phyloP scores from a whole-genome alignment of 2,329 filamentous ascomycete species.

The Scleromitrula shiraiana region DNA sequence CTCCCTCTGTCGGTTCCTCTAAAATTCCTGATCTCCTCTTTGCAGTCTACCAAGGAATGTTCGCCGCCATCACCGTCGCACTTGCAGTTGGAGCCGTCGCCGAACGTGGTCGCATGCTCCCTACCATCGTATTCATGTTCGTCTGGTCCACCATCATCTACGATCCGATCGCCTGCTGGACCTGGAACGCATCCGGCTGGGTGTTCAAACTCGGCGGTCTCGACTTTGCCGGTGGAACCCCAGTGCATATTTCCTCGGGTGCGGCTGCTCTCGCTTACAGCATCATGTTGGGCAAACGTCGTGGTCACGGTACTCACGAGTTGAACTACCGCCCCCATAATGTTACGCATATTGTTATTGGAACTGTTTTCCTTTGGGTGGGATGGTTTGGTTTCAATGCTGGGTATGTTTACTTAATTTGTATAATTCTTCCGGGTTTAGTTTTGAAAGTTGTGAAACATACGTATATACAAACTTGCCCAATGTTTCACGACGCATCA shows the following conservation, averaged over 20 bases:
- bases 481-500: constrained; percentile 2
- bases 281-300: constrained; percentile 69
- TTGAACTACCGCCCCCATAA: constrained; percentile 91
- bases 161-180: constrained; percentile 91
- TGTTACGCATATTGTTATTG: constrained; percentile 84
- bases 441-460: background rate
- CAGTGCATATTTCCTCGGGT: constrained; percentile 81
- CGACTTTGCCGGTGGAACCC: constrained; percentile 85
- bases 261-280: constrained; percentile 81
- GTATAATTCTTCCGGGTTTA: background rate
- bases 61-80: constrained; percentile 77
- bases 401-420: constrained; percentile 35
- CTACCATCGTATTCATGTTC: constrained; percentile 87
- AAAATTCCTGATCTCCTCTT: constrained; percentile 78
- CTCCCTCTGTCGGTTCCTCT: constrained; percentile 64
- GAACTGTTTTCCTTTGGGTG: constrained; percentile 90
- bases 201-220: constrained; percentile 69
- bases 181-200: constrained; percentile 82
- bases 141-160: constrained; percentile 87
- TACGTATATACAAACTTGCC: background rate
- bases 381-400: constrained; percentile 96
- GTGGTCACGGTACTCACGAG: constrained; percentile 75
- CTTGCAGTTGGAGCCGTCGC: constrained; percentile 78
- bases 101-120: constrained; percentile 80
- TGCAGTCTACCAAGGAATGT: constrained; percentile 83